phyloP scores from a whole-genome alignment of 2,329 filamentous ascomycete genomes.

The Colletotrichum camelliae region DNA sequence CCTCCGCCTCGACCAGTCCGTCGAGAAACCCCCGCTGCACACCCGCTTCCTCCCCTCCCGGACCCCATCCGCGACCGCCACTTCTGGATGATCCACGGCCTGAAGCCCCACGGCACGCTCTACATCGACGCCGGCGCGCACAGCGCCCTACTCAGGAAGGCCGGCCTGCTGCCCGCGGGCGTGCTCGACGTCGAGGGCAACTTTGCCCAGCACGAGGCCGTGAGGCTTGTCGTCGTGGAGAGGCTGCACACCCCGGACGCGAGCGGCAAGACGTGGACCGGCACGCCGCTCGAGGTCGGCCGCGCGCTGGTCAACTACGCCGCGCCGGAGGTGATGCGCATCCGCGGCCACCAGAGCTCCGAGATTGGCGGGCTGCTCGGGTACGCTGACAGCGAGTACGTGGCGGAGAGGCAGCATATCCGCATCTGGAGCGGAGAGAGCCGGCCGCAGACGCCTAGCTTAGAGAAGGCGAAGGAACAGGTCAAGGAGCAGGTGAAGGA shows the following conservation, averaged over 20 bases:
- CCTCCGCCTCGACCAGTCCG: slow-evolving; percentile 35
- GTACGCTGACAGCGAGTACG: slow-evolving; percentile 94
- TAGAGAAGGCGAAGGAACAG: slow-evolving; percentile 26
- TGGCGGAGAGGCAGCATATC: slow-evolving; percentile 87
- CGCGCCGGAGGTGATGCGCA: slow-evolving; percentile 80
- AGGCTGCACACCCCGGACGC: slow-evolving; percentile 45
- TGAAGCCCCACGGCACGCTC: slow-evolving; percentile 86
- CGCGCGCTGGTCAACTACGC: slow-evolving; percentile 92
- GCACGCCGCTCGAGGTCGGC: slow-evolving; percentile 74
- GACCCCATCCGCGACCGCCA: slow-evolving; percentile 90
- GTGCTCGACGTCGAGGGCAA: slow-evolving; percentile 86
- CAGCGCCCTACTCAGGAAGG: slow-evolving; percentile 79
- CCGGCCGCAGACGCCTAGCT: slow-evolving; percentile 55
- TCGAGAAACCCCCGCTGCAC: slow-evolving; percentile 70
- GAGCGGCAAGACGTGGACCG: slow-evolving; percentile 53
- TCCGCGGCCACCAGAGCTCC: slow-evolving; percentile 82
- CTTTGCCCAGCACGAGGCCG: slow-evolving; percentile 92
- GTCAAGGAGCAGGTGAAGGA: slow-evolving; percentile 16
- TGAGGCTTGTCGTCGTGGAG: slow-evolving; percentile 82
- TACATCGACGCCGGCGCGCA: slow-evolving; percentile 94
- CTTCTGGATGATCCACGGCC: slow-evolving; percentile 96
- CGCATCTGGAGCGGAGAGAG: slow-evolving; percentile 70
- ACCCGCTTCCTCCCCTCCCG: slow-evolving; percentile 89
- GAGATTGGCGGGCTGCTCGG: slow-evolving; percentile 83
- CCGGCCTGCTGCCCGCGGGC: slow-evolving; percentile 88